Evolutionary conservation across 208 protist species (phyloP), one percentile per base, ranked within the genome.

Genomic region (Chromosphaera perkinsii): DNA sequence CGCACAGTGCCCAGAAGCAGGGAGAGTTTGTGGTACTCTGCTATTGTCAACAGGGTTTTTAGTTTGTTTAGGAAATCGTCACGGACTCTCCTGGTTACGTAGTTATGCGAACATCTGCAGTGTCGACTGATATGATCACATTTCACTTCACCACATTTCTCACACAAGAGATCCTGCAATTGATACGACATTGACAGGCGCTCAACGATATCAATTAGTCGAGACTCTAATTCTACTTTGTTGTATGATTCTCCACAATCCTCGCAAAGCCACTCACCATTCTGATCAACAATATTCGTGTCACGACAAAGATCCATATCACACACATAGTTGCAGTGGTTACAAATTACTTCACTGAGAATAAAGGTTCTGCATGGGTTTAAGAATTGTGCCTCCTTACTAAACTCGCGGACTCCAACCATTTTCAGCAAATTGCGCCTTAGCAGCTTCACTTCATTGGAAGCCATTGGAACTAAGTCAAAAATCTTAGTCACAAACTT

Each of bases 301-400:
- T 51, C 27, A 1, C 69, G 56, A 33, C 60, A 67, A 26, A 74
- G 60, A 51, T 74, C 69, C 22, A 74, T 35, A 17, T 67, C 58
- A 14, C 51, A 49, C 36, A 68, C 79, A 2, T 45, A 31, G 35
- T 76, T 81, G 27, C 84, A 88, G 51, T 54, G 80, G 24, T 51
- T 47, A 67, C 84, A 88, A 49, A 86, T 81, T 2, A 88, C 73
- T 45, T 86, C 73, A 1, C 51, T 48, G 26, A 88, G 45, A 1
- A 57, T 51, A 66, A 78, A 87, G 31, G 76, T 77, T 10, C 69
- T 22, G 40, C 61, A 79, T 9, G 78, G 75, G 56, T 87, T 57
- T 12, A 48, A 51, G 37, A 85, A 88, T 12, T 61, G 20, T 1
- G 77, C 77, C 39, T 79, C 77, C 20, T 31, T 22, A 42, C 54